These are phyloP conservation scores for Sugiyamaella smithiae DNA, from an alignment of 805 yeast genomes.

Conservation along the genomic window DNA sequence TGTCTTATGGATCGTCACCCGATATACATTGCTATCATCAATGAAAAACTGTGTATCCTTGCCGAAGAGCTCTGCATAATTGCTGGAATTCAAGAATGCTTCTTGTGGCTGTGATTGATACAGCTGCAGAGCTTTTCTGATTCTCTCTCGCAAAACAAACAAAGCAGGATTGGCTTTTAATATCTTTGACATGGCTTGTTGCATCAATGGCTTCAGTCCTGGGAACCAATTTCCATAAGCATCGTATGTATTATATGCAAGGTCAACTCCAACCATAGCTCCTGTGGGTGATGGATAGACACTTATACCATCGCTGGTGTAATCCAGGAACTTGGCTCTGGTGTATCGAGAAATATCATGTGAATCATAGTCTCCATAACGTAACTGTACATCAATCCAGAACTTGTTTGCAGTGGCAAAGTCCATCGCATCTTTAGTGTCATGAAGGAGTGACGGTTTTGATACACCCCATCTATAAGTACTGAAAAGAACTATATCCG, in stretches of 20 bases:
- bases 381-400: conserved; percentile 92
- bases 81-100: conserved; percentile 81
- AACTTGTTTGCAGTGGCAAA: conserved; percentile 59
- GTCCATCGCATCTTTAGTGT: conserved; percentile 61
- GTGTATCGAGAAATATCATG: conserved; percentile 95
- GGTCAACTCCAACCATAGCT: conserved; percentile 81
- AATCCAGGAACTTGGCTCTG: conserved; percentile 87
- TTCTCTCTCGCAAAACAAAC: conserved; percentile 86
- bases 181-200: conserved; percentile 87
- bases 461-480: conserved; percentile 75
- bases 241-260: conserved; percentile 94
- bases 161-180: conserved; percentile 95
- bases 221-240: conserved; percentile 98
- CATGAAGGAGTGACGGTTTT: conserved; percentile 75
- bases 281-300: conserved; percentile 94
- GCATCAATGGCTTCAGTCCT: conserved; percentile 85
- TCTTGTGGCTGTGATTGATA: conserved; percentile 94
- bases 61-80: conserved; percentile 86
- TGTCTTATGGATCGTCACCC: conserved; percentile 89
- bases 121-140: conserved; percentile 88
- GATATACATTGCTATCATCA: conserved; percentile 91
- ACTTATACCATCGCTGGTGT: conserved; percentile 81
- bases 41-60: conserved; percentile 80
- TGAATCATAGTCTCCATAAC: conserved; percentile 97
- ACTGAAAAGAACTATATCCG: conserved; percentile 79